Evolutionary conservation across 805 yeast species (phyloP).

Genomic region (Brettanomyces sp.): DNA sequence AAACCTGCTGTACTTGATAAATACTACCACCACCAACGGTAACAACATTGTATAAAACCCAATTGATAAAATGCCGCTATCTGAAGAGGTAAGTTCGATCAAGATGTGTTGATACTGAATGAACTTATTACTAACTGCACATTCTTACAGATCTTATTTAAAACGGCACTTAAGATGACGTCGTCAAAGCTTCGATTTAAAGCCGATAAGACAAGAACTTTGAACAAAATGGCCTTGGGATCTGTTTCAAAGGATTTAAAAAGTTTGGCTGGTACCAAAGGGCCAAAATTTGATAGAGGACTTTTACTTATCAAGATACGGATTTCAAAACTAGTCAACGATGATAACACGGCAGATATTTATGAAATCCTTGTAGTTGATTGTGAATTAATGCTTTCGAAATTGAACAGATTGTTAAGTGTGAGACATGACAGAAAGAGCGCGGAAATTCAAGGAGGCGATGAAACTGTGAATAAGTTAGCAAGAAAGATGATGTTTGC

Average conservation of each 20-base stretch:
- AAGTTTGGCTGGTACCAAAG: conserved; percentile 4
- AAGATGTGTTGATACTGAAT: too few relatives aligned
- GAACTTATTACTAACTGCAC: too few relatives aligned
- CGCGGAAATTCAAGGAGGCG: conserved; percentile 7
- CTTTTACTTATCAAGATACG: conserved; percentile 12
- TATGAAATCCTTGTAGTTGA: conserved; percentile 16
- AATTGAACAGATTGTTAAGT: conserved; percentile 9
- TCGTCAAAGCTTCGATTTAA: conserved; percentile 18
- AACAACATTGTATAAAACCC: background rate
- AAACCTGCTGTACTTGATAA: background rate
- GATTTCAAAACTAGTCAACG: conserved; percentile 15
- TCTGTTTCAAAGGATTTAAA: conserved; percentile 15
- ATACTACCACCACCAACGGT: background rate
- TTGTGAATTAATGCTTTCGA: conserved; percentile 16
- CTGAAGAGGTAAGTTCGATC: conserved; percentile 3
- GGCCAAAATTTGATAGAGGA: conserved; percentile 15
- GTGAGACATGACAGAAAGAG: conserved; percentile 7
- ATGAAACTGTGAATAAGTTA: conserved; percentile 8
- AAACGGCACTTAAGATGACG: conserved; percentile 19
- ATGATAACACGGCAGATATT: conserved; percentile 17
- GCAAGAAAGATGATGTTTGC: conserved; percentile 13
- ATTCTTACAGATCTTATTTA: conserved; percentile 10
- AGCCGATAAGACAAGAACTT: conserved; percentile 17
- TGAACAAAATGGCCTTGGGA: conserved; percentile 14
- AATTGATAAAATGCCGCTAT: conserved; percentile 2